Conservation (phyloP, 768 basidiomycete species). For the Neoboletus brunneissimus region DNA sequence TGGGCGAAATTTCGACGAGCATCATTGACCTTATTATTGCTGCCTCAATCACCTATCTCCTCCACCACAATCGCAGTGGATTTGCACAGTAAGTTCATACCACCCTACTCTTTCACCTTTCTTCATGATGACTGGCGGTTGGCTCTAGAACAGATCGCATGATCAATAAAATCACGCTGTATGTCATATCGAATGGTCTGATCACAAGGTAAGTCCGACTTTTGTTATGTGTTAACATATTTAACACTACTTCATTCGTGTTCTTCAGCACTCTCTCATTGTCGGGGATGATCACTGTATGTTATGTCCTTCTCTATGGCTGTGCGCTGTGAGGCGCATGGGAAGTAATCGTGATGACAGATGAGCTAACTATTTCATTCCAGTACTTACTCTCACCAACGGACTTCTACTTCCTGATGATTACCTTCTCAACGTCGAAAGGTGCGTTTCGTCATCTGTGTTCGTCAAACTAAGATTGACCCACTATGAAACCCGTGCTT, state of each 20-base stretch:
- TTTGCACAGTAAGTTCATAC: neutral
- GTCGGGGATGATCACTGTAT: neutral
- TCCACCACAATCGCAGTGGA: neutral
- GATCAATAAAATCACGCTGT: neutral
- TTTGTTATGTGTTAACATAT: neutral
- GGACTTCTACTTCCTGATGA: neutral
- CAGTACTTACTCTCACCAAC: neutral
- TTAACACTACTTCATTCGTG: neutral
- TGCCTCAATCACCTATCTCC: neutral
- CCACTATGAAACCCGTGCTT: neutral
- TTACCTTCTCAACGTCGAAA: neutral
- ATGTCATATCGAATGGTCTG: neutral
- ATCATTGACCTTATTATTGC: neutral
- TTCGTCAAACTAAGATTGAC: neutral
- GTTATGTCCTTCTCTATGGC: neutral
- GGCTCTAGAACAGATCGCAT: neutral
- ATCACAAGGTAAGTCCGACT: neutral
- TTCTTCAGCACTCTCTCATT: neutral
- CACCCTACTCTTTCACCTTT: neutral
- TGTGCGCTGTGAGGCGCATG: neutral
- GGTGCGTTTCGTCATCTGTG: neutral
- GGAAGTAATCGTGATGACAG: neutral
- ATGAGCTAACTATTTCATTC: neutral
- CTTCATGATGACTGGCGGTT: neutral
- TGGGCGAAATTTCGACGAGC: too few species aligned